Evolutionary conservation across 116 monocot genomes (phyloP), one percentile per base, ranked within the genome.

Genomic region (Posidonia oceanica): DNA sequence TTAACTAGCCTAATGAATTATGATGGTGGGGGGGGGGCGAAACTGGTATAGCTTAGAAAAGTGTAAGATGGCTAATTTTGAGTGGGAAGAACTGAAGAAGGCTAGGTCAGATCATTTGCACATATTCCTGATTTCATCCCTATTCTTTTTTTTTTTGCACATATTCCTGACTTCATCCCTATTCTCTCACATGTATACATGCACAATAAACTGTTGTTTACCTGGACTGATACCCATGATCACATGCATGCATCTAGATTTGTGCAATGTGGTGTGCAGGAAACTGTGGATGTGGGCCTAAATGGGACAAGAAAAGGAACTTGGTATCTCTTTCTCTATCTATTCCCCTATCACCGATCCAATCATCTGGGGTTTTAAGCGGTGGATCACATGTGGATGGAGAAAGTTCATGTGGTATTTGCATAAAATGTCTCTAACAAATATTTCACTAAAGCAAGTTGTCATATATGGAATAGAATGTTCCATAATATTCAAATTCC

Each of bases 391-490:
- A 69, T 69, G 60, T 75, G 69, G 61, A 48, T 75, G 48, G 69
- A 54, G 53, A 63, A 79, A 73, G 69, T 5, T 55, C 54, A 63
- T 74, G 74, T 52, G 14, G 54, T 74, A 69, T 52, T 7, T 74
- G 57, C 57, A 69, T 3, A 68, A 53, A 22, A 72, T 77, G 65
- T 58, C 72, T 60, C 63, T 71, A 54, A 39, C 14, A 21, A 73
- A 68, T 68, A 67, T 73, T 72, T 72, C 53, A 67, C 53, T 60
- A 72, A 71, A 71, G 61, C 77, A 85, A 75, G 73, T 84, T 87
- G 87, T 79, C 82, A 80, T 81, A 79, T 76, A 73, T 90, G 80
- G 86, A 84, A 84, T 84, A 86, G 90, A 90, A 86, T 90, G 86
- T 90, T 90, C 90, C 82, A 78, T 72, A 78, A 78, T 81, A 84